Evolutionary conservation across 2,329 filamentous ascomycete species (phyloP), one percentile per base, ranked within the genome.

Genomic region (Chaetomiaceae sp.): DNA sequence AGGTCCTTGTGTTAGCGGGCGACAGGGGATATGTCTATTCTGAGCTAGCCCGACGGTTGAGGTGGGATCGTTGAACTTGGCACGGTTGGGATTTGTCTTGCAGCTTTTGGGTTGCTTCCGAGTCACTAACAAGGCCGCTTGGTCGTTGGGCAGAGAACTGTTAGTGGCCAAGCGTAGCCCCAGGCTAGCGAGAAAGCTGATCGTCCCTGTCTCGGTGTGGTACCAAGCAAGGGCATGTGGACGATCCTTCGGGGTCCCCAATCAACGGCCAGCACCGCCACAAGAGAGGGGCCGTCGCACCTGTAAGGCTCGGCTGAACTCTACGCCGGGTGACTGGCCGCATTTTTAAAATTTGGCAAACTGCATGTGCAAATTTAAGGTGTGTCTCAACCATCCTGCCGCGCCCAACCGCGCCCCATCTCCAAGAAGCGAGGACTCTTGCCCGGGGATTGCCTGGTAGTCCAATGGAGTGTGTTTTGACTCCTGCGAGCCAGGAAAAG

Each of bases 251-350:
- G n/a, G n/a, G n/a, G n/a, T n/a, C 21, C 21, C 34, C 36, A 47
- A 47, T 47, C 50, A 52, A 34, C 36, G 3, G 6, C 10, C 41
- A 34, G 40, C 41, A 42, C 29, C 10, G 36, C 29, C 50, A n/a
- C 25, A 36, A 18, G 2, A 8, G 27, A 32, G 9, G 6, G 18
- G 14, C 10, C 13, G 16, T 20, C 10, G 14, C 9, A 10, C 5
- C 27, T 20, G 43, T 48, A 53, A 53, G 50, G 16, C 1, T n/a
- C 50, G 50, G 50, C 36, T 2, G 29, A 53, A 53, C 42, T 42
- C 43, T 36, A 9, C n/a, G 30, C 50, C 50, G 50, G 7, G 37
- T 46, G 41, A 51, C 25, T 32, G 8, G 13, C 8, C 3, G 1
- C 11, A 38, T 7, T 45, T 45, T 32, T 21, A 13, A 23, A n/a